phyloP scores from a whole-genome alignment of 148 eudicot genomes.

The Persicaria maculosa region DNA sequence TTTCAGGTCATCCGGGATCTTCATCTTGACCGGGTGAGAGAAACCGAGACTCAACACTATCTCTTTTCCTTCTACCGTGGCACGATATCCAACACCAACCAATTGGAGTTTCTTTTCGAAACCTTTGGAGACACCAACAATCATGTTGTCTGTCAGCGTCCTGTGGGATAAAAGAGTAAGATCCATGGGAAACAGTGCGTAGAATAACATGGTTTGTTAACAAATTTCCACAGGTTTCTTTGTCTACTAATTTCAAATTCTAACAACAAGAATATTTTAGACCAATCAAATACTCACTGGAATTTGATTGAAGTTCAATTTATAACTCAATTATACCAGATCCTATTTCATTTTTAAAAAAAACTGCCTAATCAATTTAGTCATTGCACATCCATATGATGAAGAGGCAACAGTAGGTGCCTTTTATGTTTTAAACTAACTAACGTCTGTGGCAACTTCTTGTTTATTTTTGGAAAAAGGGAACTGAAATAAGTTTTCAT shows the following conservation, averaged over 20 bases:
- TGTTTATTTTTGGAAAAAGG: neutral
- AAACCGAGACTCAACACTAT: conserved; percentile 77
- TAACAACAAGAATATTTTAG: neutral
- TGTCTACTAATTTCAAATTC: neutral
- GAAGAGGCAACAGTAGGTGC: neutral
- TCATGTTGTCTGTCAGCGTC: conserved; percentile 92
- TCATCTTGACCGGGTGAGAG: conserved; percentile 84
- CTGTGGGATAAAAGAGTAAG: conserved; percentile 26
- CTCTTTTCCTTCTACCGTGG: conserved; percentile 64
- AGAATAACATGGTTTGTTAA: neutral
- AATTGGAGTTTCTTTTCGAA: conserved; percentile 81
- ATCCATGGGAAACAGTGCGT: neutral
- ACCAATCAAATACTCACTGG: neutral
- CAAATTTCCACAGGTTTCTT: neutral
- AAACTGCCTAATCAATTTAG: neutral
- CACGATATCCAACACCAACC: conserved; percentile 93
- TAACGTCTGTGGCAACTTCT: neutral
- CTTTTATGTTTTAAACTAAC: neutral
- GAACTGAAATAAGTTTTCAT: neutral
- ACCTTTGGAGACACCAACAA: conserved; percentile 85
- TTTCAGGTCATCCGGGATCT: conserved; percentile 51
- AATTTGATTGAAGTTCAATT: neutral
- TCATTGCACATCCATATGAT: neutral
- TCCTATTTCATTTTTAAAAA: neutral
- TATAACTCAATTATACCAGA: neutral